These are phyloP conservation scores for Pseudonitzschia multiseries DNA, from an alignment of 108 stramenopile genomes.

Conservation along the genomic window DNA sequence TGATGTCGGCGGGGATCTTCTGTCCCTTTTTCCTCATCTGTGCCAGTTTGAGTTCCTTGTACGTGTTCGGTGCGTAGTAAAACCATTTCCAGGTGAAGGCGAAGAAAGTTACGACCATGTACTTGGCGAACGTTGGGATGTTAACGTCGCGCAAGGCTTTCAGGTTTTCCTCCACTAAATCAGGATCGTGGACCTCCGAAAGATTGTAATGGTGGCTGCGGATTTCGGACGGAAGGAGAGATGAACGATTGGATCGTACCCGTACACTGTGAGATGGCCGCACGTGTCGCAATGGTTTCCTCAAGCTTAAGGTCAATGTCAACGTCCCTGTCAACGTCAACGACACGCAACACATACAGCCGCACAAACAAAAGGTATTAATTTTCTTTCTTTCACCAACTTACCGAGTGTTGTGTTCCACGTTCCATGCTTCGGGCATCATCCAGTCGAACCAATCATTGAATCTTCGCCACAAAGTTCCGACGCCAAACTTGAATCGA, in stretches of 20 bases:
- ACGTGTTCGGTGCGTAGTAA: conserved; percentile 80
- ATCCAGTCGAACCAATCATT: conserved; percentile 86
- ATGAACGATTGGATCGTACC: not conserved
- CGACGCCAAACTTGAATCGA: conserved; percentile 68
- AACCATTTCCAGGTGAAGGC: conserved; percentile 68
- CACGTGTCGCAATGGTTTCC: too few relatives aligned
- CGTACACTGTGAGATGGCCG: too few relatives aligned
- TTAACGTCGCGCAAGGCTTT: conserved; percentile 38
- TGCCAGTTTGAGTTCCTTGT: conserved; percentile 60
- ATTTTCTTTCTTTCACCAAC: too few relatives aligned
- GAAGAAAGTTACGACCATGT: conserved; percentile 29
- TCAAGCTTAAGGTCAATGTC: not conserved
- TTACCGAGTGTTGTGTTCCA: conserved; percentile 60
- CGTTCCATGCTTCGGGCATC: conserved; percentile 79
- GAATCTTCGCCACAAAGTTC: conserved; percentile 49
- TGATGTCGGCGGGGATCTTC: conserved; percentile 29
- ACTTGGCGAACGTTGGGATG: conserved; percentile 47
- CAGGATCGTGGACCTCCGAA: conserved; percentile 60
- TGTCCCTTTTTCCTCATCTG: conserved; percentile 38
- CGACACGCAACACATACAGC: too few relatives aligned
- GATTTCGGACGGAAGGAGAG: not conserved
- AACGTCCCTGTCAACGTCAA: too few relatives aligned
- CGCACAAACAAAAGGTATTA: too few relatives aligned
- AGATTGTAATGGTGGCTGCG: conserved; percentile 67
- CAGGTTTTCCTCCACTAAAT: conserved; percentile 65